phyloP scores from a whole-genome alignment of 2,329 filamentous ascomycete species.

The Sarocladium strictum region DNA sequence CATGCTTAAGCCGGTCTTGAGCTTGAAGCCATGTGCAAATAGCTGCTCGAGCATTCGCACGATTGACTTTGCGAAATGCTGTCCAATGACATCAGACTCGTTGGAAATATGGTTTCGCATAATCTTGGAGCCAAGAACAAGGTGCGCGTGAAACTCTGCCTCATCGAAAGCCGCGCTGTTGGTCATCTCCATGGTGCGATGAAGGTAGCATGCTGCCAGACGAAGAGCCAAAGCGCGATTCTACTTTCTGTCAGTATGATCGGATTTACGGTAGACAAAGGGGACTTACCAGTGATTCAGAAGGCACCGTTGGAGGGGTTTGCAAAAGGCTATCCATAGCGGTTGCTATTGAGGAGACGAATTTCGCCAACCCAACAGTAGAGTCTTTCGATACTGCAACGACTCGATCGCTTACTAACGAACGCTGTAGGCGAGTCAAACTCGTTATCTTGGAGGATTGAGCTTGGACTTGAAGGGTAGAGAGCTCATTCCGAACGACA shows the following conservation, averaged over 20 bases:
- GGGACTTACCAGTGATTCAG: background rate
- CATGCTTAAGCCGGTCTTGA: constrained; percentile 74
- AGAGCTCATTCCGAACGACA: constrained; percentile 33
- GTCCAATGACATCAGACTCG: constrained; percentile 19
- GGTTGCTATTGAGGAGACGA: constrained; percentile 39
- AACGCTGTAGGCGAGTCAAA: constrained; percentile 56
- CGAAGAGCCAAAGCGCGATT: constrained; percentile 25
- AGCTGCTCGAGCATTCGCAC: background rate
- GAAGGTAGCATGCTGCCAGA: constrained; percentile 46
- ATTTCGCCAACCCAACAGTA: constrained; percentile 47
- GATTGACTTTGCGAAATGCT: constrained; percentile 28
- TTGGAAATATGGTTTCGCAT: constrained; percentile 28
- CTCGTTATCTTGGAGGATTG: constrained; percentile 43
- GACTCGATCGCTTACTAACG: constrained; percentile 47
- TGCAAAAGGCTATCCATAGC: constrained; percentile 38
- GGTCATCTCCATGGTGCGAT: constrained; percentile 44
- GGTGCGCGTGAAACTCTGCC: constrained; percentile 57
- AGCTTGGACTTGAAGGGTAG: constrained; percentile 34
- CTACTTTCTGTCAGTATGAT: background rate
- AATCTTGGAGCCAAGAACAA: constrained; percentile 43
- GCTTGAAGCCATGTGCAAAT: constrained; percentile 65
- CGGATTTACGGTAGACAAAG: too few relatives aligned
- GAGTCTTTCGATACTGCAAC: constrained; percentile 55
- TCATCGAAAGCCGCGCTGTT: constrained; percentile 48
- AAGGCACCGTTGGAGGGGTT: constrained; percentile 5